Evolutionary conservation across 441 rosid genomes (phyloP).

Genomic region (Geranium incanum): DNA sequence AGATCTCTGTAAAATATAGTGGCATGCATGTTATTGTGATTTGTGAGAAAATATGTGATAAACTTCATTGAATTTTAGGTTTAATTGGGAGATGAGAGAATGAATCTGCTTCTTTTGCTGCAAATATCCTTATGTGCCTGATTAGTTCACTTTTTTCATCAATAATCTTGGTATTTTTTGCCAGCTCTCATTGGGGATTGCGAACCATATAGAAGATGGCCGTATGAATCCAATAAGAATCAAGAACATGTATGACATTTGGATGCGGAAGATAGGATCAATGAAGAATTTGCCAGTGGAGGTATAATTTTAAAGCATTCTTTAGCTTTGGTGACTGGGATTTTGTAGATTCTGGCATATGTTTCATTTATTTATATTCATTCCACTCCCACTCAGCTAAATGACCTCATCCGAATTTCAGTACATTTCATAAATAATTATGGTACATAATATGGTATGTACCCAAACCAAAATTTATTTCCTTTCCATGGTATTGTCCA

Average conservation of each 20-base stretch:
- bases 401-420: too few relatives aligned
- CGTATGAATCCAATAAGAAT: slow-evolving; percentile 27
- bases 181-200: slow-evolving; percentile 58
- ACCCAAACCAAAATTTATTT: too few relatives aligned
- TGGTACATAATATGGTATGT: too few relatives aligned
- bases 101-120: neutral
- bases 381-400: too few relatives aligned
- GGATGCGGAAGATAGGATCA: slow-evolving; percentile 54
- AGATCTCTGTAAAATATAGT: too few relatives aligned
- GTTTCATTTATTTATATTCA: too few relatives aligned
- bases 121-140: neutral
- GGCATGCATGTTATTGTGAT: too few relatives aligned
- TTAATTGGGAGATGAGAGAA: neutral
- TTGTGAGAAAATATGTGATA: too few relatives aligned
- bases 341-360: too few relatives aligned
- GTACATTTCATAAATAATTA: too few relatives aligned
- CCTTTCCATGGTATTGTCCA: too few relatives aligned
- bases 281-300: slow-evolving; percentile 26
- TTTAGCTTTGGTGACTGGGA: neutral
- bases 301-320: slow-evolving; percentile 23
- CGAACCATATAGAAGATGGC: slow-evolving; percentile 34
- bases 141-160: neutral
- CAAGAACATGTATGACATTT: slow-evolving; percentile 45
- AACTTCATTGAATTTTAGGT: too few relatives aligned
- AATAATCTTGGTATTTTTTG: slow-evolving; percentile 4